Evolutionary conservation across 2,329 filamentous ascomycete genomes (phyloP).

Genomic region (Aspergillus chevalieri): DNA sequence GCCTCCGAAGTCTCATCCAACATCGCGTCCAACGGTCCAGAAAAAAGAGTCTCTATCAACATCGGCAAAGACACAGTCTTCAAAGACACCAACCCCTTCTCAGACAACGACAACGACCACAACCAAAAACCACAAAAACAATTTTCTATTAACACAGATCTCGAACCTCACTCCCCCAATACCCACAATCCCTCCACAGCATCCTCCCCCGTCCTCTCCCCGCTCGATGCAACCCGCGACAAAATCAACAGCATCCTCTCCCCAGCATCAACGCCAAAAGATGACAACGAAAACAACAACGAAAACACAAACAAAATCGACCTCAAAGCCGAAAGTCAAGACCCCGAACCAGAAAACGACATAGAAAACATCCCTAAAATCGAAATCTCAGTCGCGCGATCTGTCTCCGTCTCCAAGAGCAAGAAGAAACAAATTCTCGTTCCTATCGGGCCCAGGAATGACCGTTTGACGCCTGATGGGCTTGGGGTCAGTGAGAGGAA

Average conservation of each 20-base stretch:
- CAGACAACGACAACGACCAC: neutral
- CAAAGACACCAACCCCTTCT: neutral
- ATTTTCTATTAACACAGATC: neutral
- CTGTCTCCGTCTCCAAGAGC: slow-evolving; percentile 31
- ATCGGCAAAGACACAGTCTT: neutral
- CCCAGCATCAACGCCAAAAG: slow-evolving; percentile 11
- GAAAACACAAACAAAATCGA: slow-evolving; percentile 12
- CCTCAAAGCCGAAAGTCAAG: slow-evolving; percentile 1
- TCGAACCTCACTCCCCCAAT: slow-evolving; percentile 9
- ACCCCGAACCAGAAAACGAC: slow-evolving; percentile 4
- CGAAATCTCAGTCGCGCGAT: slow-evolving; percentile 35
- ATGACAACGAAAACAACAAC: slow-evolving; percentile 11
- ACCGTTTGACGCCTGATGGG: slow-evolving; percentile 22
- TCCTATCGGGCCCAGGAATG: slow-evolving; percentile 22
- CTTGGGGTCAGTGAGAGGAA: slow-evolving; percentile 20
- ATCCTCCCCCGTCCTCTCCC: slow-evolving; percentile 12
- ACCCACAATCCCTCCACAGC: slow-evolving; percentile 1
- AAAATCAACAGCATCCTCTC: slow-evolving; percentile 12
- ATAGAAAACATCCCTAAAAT: slow-evolving; percentile 13
- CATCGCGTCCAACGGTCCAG: neutral
- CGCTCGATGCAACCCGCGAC: slow-evolving; percentile 7
- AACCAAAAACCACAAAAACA: neutral
- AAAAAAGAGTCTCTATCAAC: neutral
- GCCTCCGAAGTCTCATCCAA: neutral
- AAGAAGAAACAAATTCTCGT: slow-evolving; percentile 33